A percentile compares a stretch with the other conserved stretches of the same genome.
Evolutionary conservation across 441 rosid species (phyloP).

Genomic region (Gossypium davidsonii): DNA sequence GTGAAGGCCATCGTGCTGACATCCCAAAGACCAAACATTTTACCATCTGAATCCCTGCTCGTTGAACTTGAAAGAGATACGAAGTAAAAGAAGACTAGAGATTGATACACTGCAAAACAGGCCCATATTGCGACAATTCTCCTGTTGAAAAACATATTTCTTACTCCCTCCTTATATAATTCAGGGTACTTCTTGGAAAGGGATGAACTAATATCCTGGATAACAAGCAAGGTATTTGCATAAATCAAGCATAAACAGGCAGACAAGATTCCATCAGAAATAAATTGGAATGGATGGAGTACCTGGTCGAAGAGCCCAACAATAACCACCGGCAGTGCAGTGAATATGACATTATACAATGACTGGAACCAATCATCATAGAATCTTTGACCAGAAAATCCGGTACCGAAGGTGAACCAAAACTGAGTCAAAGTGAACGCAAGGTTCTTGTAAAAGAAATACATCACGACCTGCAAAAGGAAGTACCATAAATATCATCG

Average conservation of each 20-base stretch:
- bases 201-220: conserved; percentile 89
- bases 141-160: conserved; percentile 82
- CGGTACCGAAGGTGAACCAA: conserved; percentile 98
- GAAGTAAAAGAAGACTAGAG: conserved; percentile 70
- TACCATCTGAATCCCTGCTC: conserved; percentile 71
- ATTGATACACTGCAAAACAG: conserved; percentile 81
- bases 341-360: conserved; percentile 82
- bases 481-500: neutral
- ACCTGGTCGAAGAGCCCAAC: conserved; percentile 99
- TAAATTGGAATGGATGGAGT: conserved; percentile 11
- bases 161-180: conserved; percentile 87
- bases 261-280: neutral
- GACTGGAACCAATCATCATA: conserved; percentile 99
- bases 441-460: conserved; percentile 99
- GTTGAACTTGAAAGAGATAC: conserved; percentile 51
- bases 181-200: conserved; percentile 95
- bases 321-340: conserved; percentile 87
- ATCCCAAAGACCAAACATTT: conserved; percentile 91
- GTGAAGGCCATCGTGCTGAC: conserved; percentile 97
- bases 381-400: conserved; percentile 99
- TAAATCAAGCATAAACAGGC: neutral
- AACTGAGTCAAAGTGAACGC: conserved; percentile 97
- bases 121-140: conserved; percentile 89
- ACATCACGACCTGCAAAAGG: conserved; percentile 78
- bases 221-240: conserved; percentile 8